Evolutionary conservation across 2,329 filamentous ascomycete species (phyloP).

Genomic region (Colletotrichum scovillei): DNA sequence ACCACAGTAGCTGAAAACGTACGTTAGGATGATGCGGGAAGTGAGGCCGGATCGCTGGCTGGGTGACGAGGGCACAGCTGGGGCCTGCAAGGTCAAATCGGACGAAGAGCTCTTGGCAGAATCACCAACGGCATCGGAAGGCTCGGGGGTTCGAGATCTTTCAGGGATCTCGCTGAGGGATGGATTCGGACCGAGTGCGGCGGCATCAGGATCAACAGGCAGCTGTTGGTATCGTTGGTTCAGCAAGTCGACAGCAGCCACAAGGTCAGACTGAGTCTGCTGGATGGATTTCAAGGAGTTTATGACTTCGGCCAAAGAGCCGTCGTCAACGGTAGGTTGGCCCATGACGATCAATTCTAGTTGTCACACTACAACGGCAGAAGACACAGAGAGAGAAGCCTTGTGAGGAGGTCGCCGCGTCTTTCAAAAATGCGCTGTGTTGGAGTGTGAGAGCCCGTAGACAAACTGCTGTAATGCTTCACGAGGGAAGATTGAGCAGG

Average conservation of each 20-base stretch:
- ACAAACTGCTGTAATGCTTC: background rate
- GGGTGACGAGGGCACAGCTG: conserved; percentile 41
- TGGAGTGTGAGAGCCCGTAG: background rate
- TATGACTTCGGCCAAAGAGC: conserved; percentile 49
- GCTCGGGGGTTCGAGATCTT: conserved; percentile 33
- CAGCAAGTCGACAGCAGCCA: conserved; percentile 53
- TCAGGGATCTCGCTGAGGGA: conserved; percentile 4
- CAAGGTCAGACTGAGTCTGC: conserved; percentile 53
- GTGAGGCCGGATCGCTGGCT: conserved; percentile 59
- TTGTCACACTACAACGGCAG: background rate
- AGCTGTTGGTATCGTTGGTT: conserved; percentile 41
- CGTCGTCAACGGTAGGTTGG: conserved; percentile 12
- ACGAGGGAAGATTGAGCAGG: background rate
- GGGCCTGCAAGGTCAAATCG: conserved; percentile 38
- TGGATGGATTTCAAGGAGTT: conserved; percentile 49
- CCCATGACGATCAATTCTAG: conserved; percentile 21
- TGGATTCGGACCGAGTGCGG: conserved; percentile 14
- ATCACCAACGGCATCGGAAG: conserved; percentile 1
- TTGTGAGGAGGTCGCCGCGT: background rate
- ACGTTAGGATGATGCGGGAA: conserved; percentile 68
- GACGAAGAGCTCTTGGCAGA: conserved; percentile 12
- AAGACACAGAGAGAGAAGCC: background rate
- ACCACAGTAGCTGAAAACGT: conserved; percentile 33
- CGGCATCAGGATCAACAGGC: conserved; percentile 13
- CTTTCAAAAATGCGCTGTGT: background rate